Base-by-base conservation (phyloP, 2,329 filamentous ascomycete genomes). In the Aspergillus sp. region DNA sequence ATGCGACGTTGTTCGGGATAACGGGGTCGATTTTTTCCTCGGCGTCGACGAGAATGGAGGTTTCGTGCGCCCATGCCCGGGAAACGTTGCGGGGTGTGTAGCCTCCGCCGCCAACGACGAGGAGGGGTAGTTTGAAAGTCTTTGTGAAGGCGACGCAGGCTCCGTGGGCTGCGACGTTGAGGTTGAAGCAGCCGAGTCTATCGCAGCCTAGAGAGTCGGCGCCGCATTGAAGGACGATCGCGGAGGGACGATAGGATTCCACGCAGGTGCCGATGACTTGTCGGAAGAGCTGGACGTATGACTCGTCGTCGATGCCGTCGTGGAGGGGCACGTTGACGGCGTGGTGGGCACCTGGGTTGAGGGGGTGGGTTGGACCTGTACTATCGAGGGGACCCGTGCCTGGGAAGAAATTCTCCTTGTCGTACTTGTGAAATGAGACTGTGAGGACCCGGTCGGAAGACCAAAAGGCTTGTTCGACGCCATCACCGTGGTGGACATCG, bases 51-150 rank as follows among this genome's bases (percentile, higher is more conserved):
- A 91, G 91, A 65, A 98, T 91, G 60, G 90, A 90, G 12, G 95
- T 99, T 78, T 99, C 95, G 76, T 96, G 93, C 23, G 93, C 91
- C 95, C 95, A 99, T 31, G 93, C 92, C 54, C 95, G 89, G 43
- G 95, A 95, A 6, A 99, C 95, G 69, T 99, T 99, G 63, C 93
- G 86, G 5, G 95, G 93, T 14, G 95, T 99, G 76, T 99, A 99
- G 27, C 95, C 95, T 56, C 95, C 95, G 40, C 95, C 95, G 45
- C 95, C 95, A 58, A 98, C 90, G 55, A 99, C 85, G 50, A 99
- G 86, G 61, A 98, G 83, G 3, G 95, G 95, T 1, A 96, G 80
- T 6, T 84, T 82, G 62, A 92, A 86, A 47, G 81, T 85, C 75
- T 98, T 98, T 75, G 93, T 91, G 68, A 89, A 97, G 50, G 88